Evolutionary conservation across 768 basidiomycete species (phyloP), one percentile per base, ranked within the genome.

Genomic region (Rhizopogon salebrosus): DNA sequence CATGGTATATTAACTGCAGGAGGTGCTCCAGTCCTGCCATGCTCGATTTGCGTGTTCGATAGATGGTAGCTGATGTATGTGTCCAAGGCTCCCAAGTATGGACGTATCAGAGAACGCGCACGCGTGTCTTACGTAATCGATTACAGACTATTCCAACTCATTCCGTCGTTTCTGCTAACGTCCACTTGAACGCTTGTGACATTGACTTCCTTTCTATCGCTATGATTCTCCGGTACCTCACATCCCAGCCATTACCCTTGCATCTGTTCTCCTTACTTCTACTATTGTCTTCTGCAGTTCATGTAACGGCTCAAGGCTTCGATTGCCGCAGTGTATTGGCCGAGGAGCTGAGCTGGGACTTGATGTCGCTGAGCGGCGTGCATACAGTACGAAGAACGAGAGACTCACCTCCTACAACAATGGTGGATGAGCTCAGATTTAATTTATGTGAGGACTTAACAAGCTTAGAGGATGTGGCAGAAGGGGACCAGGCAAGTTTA

Each of bases 1-100:
- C 89, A 67, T 91, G 88, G 65, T 92, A 92, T 53, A 92, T 86
- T 9, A 77, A 63, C 7, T 73, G 64, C 11, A 73, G 58, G 9
- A 92, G 74, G 26, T 59, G 60, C 58, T 87, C 80, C 35, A 87
- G 71, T 46, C 77, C 76, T 26, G 83, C 74, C 85, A 88, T 89
- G 49, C 52, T 60, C 54, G 54, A 31, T 9, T 34, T 49, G 52
- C 20, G 20, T 56, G 46, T 48, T 54, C 39, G 23, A 40, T 27
- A 23, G 22, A 26, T 48, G 36, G 31, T 46, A 8, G 11, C 14
- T 26, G 40, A 50, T 22, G 59, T 62, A 43, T n/a, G n/a, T n/a
- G 59, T 36, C 36, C 11, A 16, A 8, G 22, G 52, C 61, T 55
- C 38, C 38, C 35, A 49, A 10, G n/a, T n/a, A n/a, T n/a, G n/a